Conservation (phyloP, 208 protist genomes). For the Borovskyia barvae region DNA sequence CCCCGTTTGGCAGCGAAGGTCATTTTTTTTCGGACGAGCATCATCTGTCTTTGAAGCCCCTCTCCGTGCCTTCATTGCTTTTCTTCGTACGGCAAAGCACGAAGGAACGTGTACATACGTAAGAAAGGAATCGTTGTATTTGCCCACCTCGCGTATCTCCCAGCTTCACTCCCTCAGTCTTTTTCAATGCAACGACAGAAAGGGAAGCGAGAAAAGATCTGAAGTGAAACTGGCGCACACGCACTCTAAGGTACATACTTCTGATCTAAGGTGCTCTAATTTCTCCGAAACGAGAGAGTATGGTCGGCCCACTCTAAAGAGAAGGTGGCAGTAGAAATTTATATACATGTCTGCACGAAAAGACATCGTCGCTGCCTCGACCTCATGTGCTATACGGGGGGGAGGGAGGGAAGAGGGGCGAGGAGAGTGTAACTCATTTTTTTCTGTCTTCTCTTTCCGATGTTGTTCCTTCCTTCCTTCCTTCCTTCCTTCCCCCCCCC, state of each 20-base stretch:
- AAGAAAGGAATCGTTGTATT: too few species aligned
- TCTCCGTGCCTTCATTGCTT: constrained; percentile 6
- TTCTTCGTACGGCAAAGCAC: not conserved
- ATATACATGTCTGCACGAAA: not conserved
- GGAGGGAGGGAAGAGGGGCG: too few species aligned
- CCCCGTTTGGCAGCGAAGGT: not conserved
- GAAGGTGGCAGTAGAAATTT: too few species aligned
- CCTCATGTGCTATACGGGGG: too few species aligned
- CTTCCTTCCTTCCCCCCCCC: not conserved
- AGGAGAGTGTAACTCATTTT: not conserved
- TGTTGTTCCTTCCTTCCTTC: not conserved
- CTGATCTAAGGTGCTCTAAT: too few species aligned
- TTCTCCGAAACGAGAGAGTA: too few species aligned
- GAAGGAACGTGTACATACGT: too few species aligned
- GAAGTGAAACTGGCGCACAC: not conserved
- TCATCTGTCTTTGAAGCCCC: not conserved
- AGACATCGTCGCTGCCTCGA: not conserved
- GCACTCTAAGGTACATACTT: too few species aligned
- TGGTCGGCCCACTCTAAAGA: too few species aligned
- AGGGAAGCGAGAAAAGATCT: not conserved
- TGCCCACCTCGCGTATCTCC: too few species aligned
- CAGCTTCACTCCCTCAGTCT: not conserved
- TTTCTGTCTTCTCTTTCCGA: not conserved
- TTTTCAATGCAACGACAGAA: constrained; percentile 10
- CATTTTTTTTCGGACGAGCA: not conserved